A percentile compares a stretch with the other conserved stretches of the same genome.
These are phyloP conservation scores for Hymenotorrendiella dingleyae DNA, from an alignment of 2,329 filamentous ascomycete species.

Conservation along the genomic window DNA sequence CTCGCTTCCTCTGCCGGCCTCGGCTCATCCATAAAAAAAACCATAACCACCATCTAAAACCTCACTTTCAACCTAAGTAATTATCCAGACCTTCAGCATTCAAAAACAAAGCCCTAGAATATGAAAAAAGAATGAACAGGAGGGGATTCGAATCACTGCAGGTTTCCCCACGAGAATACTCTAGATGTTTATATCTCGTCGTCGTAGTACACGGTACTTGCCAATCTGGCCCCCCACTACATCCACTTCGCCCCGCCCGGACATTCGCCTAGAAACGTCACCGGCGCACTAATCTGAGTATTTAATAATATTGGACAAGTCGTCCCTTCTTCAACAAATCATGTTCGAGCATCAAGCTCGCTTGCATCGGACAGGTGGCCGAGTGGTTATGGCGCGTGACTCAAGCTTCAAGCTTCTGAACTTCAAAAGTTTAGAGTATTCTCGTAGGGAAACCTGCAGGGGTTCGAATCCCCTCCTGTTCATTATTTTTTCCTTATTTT, in stretches of 20 bases:
- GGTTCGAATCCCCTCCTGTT: slow-evolving; percentile 28
- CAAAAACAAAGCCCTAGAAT: neutral
- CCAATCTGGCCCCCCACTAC: no score
- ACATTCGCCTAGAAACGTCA: no score
- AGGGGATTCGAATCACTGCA: slow-evolving; percentile 29
- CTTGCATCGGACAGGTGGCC: slow-evolving; percentile 16
- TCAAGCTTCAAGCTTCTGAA: slow-evolving; percentile 16
- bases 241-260: no score
- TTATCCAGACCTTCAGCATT: no score
- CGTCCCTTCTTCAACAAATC: no score
- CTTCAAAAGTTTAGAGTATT: slow-evolving; percentile 14
- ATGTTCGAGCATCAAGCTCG: neutral
- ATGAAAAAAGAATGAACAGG: slow-evolving; percentile 15
- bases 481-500: slow-evolving; percentile 9
- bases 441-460: slow-evolving; percentile 27
- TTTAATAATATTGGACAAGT: no score
- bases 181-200: slow-evolving; percentile 3
- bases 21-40: no score
- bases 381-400: slow-evolving; percentile 28
- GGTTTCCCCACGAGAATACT: slow-evolving; percentile 26
- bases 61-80: no score
- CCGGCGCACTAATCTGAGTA: no score
- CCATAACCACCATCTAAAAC: no score
- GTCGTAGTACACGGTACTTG: no score
- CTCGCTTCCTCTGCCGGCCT: neutral